Evolutionary conservation across 768 basidiomycete species (phyloP).

Genomic region (Pleurotus tuber-regium): DNA sequence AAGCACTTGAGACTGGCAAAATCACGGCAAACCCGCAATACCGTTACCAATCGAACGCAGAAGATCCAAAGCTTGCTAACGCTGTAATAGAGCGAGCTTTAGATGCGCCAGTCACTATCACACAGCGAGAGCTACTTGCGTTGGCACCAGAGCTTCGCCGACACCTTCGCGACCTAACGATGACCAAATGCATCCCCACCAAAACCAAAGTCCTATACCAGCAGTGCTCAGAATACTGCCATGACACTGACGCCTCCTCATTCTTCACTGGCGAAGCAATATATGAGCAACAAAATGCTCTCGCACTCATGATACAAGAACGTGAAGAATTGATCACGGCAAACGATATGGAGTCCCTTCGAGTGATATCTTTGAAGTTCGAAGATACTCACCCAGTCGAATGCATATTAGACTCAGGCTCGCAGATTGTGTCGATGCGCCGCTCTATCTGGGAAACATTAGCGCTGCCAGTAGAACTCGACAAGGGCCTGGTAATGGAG

Average conservation of each 20-base stretch:
- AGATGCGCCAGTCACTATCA: neutral
- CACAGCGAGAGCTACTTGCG: neutral
- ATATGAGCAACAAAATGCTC: no score
- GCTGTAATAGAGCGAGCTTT: neutral
- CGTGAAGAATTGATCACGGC: neutral
- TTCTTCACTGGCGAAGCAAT: no score
- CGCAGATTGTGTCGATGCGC: slow-evolving; percentile 25
- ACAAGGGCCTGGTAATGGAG: slow-evolving; percentile 23
- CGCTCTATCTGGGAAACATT: slow-evolving; percentile 11
- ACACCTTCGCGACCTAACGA: neutral
- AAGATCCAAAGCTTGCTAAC: neutral
- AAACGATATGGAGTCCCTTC: neutral
- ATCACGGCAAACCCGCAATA: neutral
- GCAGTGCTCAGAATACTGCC: no score
- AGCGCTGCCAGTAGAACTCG: slow-evolving; percentile 16
- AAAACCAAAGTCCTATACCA: no score
- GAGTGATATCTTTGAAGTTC: slow-evolving; percentile 12
- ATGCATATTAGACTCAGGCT: slow-evolving; percentile 22
- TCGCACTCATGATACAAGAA: neutral
- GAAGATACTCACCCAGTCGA: slow-evolving; percentile 17
- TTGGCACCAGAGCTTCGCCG: neutral
- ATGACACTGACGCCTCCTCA: no score
- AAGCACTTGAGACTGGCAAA: neutral
- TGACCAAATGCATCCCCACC: neutral
- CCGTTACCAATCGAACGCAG: neutral